Evolutionary conservation across 2,329 filamentous ascomycete species (phyloP), one percentile per base, ranked within the genome.

Genomic region (Diaporthe capsici): DNA sequence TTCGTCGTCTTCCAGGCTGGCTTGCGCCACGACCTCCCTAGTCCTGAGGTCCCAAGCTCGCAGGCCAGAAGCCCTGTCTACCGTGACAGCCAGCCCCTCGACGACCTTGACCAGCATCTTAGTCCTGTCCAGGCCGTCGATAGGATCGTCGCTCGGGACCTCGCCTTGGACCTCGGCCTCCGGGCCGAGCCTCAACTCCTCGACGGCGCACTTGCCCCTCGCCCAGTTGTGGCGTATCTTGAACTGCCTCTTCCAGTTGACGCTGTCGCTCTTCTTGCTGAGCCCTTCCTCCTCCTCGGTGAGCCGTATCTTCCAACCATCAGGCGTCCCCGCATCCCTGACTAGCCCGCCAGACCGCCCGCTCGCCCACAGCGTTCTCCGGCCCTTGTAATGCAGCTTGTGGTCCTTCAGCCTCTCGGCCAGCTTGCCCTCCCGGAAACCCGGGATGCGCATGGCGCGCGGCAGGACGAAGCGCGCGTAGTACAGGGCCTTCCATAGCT

Each of bases 201-300:
- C 92, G 17, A 98, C 91, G 51, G 91, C 93, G 80, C 95, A 98
- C 79, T 91, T 92, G 0, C 96, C 97, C 77, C 89, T 91, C 1
- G 94, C 91, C 97, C 97, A 98, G 84, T 98, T 98, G 82, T 98
- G 94, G 61, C 94, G 90, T 68, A 98, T 87, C 80, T 93, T 95
- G 84, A 97, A 98, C 80, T 97, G 94, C 77, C 91, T 90, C 86
- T 97, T 98, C 96, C 96, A 98, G 81, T 97, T 91, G 31, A 93
- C 88, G n/a, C 60, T 72, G 12, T 70, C 39, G 22, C 42, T 75
- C 15, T 57, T 75, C 31, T 25, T 44, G 2, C 39, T 31, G 2
- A 44, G 81, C 79, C 89, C 87, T 61, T 89, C 85, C 72, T 93
- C 89, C 71, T 90, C 88, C 73, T 37, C 25, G 17, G 34, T 15